Conservation (phyloP, 2,329 filamentous ascomycete species). For the Pyricularia sp. region DNA sequence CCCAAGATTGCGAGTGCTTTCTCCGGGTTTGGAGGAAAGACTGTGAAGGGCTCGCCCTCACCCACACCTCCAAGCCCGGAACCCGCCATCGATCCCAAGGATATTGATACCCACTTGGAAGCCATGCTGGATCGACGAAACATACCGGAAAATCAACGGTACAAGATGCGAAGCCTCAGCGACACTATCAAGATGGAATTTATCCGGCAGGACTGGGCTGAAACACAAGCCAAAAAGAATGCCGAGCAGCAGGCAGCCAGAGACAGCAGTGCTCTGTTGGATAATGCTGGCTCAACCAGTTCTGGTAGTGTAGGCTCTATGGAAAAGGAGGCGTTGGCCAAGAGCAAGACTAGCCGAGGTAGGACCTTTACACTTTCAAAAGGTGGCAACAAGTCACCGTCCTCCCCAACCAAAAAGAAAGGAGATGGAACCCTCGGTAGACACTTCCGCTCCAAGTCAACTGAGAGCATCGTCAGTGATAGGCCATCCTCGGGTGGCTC, state of each 20-base stretch:
- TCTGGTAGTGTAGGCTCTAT: slow-evolving; percentile 22
- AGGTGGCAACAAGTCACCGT: slow-evolving; percentile 40
- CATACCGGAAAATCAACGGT: slow-evolving; percentile 84
- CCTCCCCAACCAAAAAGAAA: slow-evolving; percentile 60
- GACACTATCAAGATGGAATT: slow-evolving; percentile 92
- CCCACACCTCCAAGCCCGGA: slow-evolving; percentile 32
- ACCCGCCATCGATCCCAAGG: slow-evolving; percentile 33
- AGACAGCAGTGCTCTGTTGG: slow-evolving; percentile 9
- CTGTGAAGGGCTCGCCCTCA: slow-evolving; percentile 3
- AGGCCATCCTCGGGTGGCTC: slow-evolving; percentile 32
- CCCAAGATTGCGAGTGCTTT: slow-evolving; percentile 26
- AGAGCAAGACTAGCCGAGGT: slow-evolving; percentile 50
- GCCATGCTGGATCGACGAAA: slow-evolving; percentile 71
- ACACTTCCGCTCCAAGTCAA: slow-evolving; percentile 59
- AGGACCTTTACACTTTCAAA: slow-evolving; percentile 69
- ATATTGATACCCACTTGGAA: slow-evolving; percentile 45
- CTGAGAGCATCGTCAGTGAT: slow-evolving; percentile 54
- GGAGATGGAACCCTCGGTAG: slow-evolving; percentile 48
- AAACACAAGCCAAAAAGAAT: slow-evolving; percentile 38
- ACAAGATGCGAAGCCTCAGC: slow-evolving; percentile 85
- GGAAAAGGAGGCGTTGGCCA: slow-evolving; percentile 29
- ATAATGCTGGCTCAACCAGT: slow-evolving; percentile 30
- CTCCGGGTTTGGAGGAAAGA: slow-evolving; percentile 23
- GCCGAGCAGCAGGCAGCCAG: slow-evolving; percentile 10
- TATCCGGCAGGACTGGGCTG: slow-evolving; percentile 75